A percentile compares a stretch with the other conserved stretches of the same genome.
phyloP scores from a whole-genome alignment of 2,329 filamentous ascomycete species.

The Cladosporium colombiae region DNA sequence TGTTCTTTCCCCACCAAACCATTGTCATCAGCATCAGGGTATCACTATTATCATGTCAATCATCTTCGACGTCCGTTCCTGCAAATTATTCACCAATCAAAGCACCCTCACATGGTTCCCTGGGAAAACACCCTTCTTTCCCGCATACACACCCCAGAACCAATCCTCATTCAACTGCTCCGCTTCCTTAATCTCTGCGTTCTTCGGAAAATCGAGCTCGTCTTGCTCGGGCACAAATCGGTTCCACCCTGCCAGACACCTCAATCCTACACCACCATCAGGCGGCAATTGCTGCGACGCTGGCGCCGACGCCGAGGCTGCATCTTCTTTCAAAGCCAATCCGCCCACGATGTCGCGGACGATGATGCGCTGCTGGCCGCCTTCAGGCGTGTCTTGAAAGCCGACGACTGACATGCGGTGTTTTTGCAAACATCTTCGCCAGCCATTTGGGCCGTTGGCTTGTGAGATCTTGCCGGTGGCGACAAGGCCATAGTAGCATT shows the following conservation, averaged over 20 bases:
- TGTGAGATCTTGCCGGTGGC: conserved; percentile 64
- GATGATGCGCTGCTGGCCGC: conserved; percentile 67
- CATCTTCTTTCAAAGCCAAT: conserved; percentile 59
- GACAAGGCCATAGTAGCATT: conserved; percentile 73
- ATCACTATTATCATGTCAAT: conserved; percentile 6
- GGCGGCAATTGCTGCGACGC: conserved; percentile 48
- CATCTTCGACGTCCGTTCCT: neutral
- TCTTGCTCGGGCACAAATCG: conserved; percentile 74
- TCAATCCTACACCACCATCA: conserved; percentile 70
- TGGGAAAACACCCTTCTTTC: conserved; percentile 76
- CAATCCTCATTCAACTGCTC: conserved; percentile 90
- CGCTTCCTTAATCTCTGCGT: conserved; percentile 79
- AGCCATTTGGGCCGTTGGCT: conserved; percentile 77
- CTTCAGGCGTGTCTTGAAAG: conserved; percentile 65
- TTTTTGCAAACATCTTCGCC: conserved; percentile 76
- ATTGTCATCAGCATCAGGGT: conserved; percentile 2
- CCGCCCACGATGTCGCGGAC: conserved; percentile 78
- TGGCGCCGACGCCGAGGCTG: neutral
- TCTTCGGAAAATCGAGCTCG: conserved; percentile 80
- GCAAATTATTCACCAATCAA: conserved; percentile 9
- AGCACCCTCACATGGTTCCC: conserved; percentile 65
- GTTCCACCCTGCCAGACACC: conserved; percentile 68
- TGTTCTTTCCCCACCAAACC: neutral
- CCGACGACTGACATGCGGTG: conserved; percentile 83
- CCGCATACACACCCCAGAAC: conserved; percentile 85